Evolutionary conservation across 129 eudicot species (phyloP).

Genomic region (Pittosporum tobira): DNA sequence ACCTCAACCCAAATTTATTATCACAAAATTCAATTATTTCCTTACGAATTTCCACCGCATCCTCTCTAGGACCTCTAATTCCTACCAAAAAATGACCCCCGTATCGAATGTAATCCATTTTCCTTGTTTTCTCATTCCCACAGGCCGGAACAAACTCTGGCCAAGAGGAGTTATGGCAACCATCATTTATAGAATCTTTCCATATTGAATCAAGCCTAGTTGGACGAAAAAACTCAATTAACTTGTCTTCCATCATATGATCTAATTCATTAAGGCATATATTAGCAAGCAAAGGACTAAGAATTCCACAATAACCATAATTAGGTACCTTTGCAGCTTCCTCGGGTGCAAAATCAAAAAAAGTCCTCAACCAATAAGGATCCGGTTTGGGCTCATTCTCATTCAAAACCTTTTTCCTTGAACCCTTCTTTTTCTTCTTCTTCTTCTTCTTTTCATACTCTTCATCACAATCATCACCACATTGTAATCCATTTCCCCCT

Average conservation of each 20-base stretch:
- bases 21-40: conserved; percentile 62
- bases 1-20: conserved; percentile 40
- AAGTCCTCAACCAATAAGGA: conserved; percentile 85
- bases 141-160: conserved; percentile 96
- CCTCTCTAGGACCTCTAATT: conserved; percentile 77
- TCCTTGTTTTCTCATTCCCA: conserved; percentile 69
- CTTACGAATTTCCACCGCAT: conserved; percentile 62
- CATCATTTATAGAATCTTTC: conserved; percentile 39
- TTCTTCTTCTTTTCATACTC: conserved; percentile 27
- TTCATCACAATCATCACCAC: neutral
- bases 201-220: conserved; percentile 31
- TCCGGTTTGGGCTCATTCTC: conserved; percentile 95
- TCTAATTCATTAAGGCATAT: conserved; percentile 80
- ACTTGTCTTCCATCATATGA: conserved; percentile 72
- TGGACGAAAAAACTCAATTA: conserved; percentile 39
- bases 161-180: conserved; percentile 74
- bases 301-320: conserved; percentile 85
- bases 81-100: conserved; percentile 95
- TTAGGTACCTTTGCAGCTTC: conserved; percentile 78
- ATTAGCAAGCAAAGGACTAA: conserved; percentile 85
- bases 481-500: conserved; percentile 13
- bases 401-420: conserved; percentile 50
- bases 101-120: conserved; percentile 73
- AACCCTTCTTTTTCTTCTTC: conserved; percentile 43
- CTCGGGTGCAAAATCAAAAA: conserved; percentile 80